Evolutionary conservation across 2,329 filamentous ascomycete genomes (phyloP), one percentile per base, ranked within the genome.

Genomic region (Fusarium sp.): DNA sequence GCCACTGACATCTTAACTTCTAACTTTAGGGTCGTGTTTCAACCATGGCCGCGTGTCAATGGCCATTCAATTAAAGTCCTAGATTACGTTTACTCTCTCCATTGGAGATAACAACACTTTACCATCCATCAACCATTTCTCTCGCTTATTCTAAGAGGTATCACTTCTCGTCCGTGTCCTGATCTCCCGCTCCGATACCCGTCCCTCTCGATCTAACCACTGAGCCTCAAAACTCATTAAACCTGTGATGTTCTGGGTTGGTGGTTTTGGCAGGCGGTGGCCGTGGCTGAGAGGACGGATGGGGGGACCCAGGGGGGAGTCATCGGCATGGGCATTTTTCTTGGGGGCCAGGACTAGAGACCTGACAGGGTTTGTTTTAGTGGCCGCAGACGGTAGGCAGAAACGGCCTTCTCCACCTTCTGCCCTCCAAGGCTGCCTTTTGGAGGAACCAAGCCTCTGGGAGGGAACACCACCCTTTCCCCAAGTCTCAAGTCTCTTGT

Each of bases 311-410:
- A 47, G 44, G 60, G 52, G 58, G 71, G 72, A 74, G 72, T 74
- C 72, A 74, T 71, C 72, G 72, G 72, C 68, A 67, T 41, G 60
- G 66, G 49, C 57, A 33, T 52, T 23, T 28, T 57, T 9, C 31
- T 43, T 41, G 41, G 28, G 47, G 49, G 66, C 33, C 26, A 64
- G 52, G 47, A 65, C 59, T 49, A 38, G 42, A 42, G 15, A 7
- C 15, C 38, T 44, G 29, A 47, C 62, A 69, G 46, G 66, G 63
- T 20, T 56, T 21, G 1, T 18, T 24, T 50, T 70, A 69, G 66
- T 70, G 67, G 68, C 61, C 56, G 65, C 23, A 39, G 43, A 43
- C 39, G 63, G 72, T 74, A 74, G 72, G 72, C 72, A 74, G 72
- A 74, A 74, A 74, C 72, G 63, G 61, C 67, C 44, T 21, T 35